A percentile compares a stretch with the other conserved stretches of the same genome.
These are phyloP conservation scores for Capillidium heterosporum DNA, from an alignment of 371 early-diverging fungal genomes.

Conservation along the genomic window DNA sequence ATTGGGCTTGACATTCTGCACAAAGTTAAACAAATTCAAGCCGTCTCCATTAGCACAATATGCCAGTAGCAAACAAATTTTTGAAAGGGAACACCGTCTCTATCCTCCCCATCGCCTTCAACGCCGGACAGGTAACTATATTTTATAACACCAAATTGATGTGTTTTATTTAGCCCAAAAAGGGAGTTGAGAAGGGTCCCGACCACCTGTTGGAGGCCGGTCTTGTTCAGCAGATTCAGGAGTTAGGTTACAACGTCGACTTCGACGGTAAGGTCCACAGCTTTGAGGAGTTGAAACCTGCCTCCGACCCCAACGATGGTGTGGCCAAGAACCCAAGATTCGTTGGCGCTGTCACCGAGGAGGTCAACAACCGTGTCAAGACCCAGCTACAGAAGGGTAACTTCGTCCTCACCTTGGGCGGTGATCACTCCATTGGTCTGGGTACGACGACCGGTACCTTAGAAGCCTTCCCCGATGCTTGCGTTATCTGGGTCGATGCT, in stretches of 20 bases:
- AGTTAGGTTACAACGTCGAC: constrained; percentile 59
- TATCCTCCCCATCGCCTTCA: constrained; percentile 4
- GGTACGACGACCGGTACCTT: constrained; percentile 77
- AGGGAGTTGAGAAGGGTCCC: constrained; percentile 85
- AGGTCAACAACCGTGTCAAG: constrained; percentile 43
- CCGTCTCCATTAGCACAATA: no score
- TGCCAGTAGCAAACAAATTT: background rate
- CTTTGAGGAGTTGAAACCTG: constrained; percentile 29
- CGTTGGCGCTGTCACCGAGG: constrained; percentile 58
- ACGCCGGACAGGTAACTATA: constrained; percentile 8
- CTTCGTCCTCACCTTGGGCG: constrained; percentile 81
- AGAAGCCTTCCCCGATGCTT: constrained; percentile 60
- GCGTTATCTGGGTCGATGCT: constrained; percentile 93
- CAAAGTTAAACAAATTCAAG: no score
- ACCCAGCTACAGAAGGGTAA: constrained; percentile 41
- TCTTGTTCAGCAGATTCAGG: constrained; percentile 58
- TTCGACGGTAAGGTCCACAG: constrained; percentile 47
- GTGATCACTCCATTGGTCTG: constrained; percentile 87
- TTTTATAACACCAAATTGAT: background rate
- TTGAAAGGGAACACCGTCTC: background rate
- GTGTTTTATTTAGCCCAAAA: constrained; percentile 34
- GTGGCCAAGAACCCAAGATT: constrained; percentile 70
- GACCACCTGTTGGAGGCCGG: constrained; percentile 65
- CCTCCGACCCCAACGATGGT: constrained; percentile 42
- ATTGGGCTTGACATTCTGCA: no score